A percentile compares a stretch with the other conserved stretches of the same genome.
phyloP scores from a whole-genome alignment of 2,329 filamentous ascomycete species.

The Venturia asperata region DNA sequence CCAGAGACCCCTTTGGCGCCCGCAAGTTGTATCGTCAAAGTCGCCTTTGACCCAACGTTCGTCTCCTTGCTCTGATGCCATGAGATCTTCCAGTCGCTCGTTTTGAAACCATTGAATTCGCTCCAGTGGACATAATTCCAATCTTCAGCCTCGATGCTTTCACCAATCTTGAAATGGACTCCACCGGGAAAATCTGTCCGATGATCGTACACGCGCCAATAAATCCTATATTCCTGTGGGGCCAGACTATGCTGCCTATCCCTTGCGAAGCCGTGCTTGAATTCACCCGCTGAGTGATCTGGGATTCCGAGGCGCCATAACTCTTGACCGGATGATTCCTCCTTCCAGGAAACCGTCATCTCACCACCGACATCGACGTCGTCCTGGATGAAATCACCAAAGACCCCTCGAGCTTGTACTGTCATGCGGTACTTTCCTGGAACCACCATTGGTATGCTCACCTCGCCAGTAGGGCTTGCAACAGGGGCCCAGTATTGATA shows the following conservation, averaged over 20 bases:
- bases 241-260: slow-evolving; percentile 40
- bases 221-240: slow-evolving; percentile 55
- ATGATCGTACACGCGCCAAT: slow-evolving; percentile 56
- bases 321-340: slow-evolving; percentile 51
- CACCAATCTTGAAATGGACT: slow-evolving; percentile 51
- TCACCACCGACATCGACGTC: slow-evolving; percentile 39
- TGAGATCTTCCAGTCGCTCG: slow-evolving; percentile 3
- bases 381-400: slow-evolving; percentile 53
- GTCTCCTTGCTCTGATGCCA: background rate
- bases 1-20: slow-evolving; percentile 56
- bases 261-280: slow-evolving; percentile 48
- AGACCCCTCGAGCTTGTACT: slow-evolving; percentile 55
- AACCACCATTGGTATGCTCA: slow-evolving; percentile 49
- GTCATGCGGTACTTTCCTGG: slow-evolving; percentile 56
- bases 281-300: slow-evolving; percentile 56
- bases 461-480: slow-evolving; percentile 38
- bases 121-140: slow-evolving; percentile 62
- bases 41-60: slow-evolving; percentile 35
- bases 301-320: slow-evolving; percentile 57
- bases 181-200: slow-evolving; percentile 52
- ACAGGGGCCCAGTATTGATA: slow-evolving; percentile 58
- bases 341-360: slow-evolving; percentile 40
- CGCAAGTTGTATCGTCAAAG: slow-evolving; percentile 56
- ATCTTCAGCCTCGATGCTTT: slow-evolving; percentile 42
- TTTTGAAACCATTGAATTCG: slow-evolving; percentile 30